phyloP scores from a whole-genome alignment of 139 green algal species.

The Ettlia oleoabundans region DNA sequence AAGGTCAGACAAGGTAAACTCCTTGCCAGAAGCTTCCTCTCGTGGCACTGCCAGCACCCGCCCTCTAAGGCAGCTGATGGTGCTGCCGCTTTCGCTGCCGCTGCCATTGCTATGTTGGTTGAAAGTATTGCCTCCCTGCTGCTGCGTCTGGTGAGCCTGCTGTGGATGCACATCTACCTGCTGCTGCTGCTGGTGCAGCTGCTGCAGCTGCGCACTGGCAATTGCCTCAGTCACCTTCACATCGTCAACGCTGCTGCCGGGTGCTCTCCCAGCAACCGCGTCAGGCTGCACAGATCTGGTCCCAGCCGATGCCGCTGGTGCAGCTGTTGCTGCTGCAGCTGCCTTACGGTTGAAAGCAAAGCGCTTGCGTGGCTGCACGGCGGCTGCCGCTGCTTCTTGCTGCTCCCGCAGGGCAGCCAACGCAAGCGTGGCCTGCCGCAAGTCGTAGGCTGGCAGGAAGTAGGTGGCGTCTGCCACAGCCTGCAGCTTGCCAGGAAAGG shows the following conservation, averaged over 20 bases:
- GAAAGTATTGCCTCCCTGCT: background rate
- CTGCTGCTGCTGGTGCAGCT: background rate
- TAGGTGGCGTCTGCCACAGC: conserved; percentile 67
- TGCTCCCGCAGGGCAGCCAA: conserved; percentile 49
- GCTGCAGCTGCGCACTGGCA: background rate
- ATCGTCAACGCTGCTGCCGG: background rate
- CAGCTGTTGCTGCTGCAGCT: conserved; percentile 2
- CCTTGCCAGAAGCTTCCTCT: conserved; percentile 11
- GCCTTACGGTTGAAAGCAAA: conserved; percentile 73
- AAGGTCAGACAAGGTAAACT: conserved; percentile 44
- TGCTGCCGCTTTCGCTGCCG: background rate
- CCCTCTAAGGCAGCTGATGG: conserved; percentile 54
- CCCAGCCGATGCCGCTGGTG: conserved; percentile 20
- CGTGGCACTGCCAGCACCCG: conserved; percentile 24
- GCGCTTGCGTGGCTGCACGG: conserved; percentile 64
- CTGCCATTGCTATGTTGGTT: no score
- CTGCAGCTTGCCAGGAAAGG: conserved; percentile 2
- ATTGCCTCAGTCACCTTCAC: no score
- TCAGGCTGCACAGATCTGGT: no score
- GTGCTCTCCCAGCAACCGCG: no score
- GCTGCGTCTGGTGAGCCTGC: background rate
- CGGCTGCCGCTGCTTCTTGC: conserved; percentile 47
- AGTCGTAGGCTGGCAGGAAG: conserved; percentile 78
- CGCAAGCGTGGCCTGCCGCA: conserved; percentile 51
- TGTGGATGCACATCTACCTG: background rate